Evolutionary conservation across 768 basidiomycete species (phyloP).

Genomic region (Dentipellis sp.): DNA sequence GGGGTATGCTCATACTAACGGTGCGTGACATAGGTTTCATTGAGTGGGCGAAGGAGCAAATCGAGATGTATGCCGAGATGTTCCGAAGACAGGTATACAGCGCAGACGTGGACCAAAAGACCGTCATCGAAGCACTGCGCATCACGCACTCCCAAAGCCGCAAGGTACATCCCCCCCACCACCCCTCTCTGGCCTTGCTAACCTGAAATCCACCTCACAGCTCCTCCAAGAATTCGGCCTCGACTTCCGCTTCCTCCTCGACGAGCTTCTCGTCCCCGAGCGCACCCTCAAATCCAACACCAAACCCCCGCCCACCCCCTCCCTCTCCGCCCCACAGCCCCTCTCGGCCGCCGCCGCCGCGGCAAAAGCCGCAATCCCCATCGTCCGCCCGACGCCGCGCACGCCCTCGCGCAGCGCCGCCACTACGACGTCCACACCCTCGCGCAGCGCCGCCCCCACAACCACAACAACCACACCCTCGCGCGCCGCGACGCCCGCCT

Average conservation of each 20-base stretch:
- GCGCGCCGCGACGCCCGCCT: neutral
- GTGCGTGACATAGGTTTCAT: conserved; percentile 63
- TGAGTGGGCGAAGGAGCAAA: conserved; percentile 84
- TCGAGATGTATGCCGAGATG: conserved; percentile 73
- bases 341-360: neutral
- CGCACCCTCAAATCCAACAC: conserved; percentile 5
- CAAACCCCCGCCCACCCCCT: neutral
- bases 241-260: conserved; percentile 90
- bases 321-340: neutral
- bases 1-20: neutral
- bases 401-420: neutral
- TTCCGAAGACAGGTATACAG: conserved; percentile 91
- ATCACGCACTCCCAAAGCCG: conserved; percentile 76
- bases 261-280: conserved; percentile 53
- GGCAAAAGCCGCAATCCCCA: neutral
- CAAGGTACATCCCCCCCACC: conserved; percentile 43
- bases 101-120: conserved; percentile 59
- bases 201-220: conserved; percentile 24
- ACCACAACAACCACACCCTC: neutral
- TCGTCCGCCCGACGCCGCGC: neutral
- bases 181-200: neutral
- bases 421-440: neutral
- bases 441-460: neutral
- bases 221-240: conserved; percentile 89
- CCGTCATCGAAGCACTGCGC: conserved; percentile 69